Evolutionary conservation across 164 flowering plant genomes (phyloP).

Genomic region (Annona squamosa): DNA sequence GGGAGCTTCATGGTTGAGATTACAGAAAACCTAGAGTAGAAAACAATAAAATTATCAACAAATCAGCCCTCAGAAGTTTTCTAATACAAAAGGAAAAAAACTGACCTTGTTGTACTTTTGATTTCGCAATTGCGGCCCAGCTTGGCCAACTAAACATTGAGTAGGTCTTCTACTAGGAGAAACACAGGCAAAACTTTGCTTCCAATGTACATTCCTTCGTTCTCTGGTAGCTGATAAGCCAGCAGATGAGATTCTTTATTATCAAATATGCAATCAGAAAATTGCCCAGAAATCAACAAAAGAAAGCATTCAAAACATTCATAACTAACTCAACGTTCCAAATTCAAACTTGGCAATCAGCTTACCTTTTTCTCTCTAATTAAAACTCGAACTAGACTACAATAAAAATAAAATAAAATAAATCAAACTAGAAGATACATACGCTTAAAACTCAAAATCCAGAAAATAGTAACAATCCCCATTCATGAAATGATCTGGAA

Average conservation of each 20-base stretch:
- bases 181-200: constrained; percentile 14
- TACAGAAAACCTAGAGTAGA: constrained; percentile 37
- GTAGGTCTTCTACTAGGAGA: constrained; percentile 10
- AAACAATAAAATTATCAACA: not conserved
- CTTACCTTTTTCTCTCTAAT: too few species aligned
- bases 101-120: constrained; percentile 28
- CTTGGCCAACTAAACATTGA: constrained; percentile 10
- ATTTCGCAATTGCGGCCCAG: constrained; percentile 8
- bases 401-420: too few species aligned
- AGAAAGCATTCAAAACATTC: not conserved
- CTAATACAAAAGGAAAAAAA: not conserved
- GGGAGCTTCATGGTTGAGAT: constrained; percentile 33
- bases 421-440: too few species aligned
- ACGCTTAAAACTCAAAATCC: too few species aligned
- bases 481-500: too few species aligned
- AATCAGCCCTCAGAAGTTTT: not conserved
- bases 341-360: too few species aligned
- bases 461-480: too few species aligned
- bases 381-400: too few species aligned
- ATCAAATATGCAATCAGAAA: too few species aligned
- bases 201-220: constrained; percentile 12
- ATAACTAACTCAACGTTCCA: too few species aligned
- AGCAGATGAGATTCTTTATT: not conserved
- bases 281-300: not conserved
- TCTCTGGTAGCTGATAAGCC: constrained; percentile 1